Evolutionary conservation across 2,329 filamentous ascomycete species (phyloP).

Genomic region (Neofusicoccum sp.): DNA sequence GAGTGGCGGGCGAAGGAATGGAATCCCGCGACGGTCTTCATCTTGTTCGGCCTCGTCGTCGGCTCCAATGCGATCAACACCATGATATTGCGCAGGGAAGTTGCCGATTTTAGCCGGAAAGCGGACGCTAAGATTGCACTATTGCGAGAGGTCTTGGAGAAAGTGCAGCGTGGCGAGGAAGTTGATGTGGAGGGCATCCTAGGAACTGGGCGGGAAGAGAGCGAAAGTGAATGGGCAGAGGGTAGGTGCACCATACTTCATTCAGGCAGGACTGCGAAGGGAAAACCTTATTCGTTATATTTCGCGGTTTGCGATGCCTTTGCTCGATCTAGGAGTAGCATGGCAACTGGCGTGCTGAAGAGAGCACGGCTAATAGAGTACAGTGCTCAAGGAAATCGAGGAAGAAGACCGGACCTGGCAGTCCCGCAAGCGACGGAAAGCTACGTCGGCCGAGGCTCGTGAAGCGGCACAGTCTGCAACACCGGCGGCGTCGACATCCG

Average conservation of each 20-base stretch:
- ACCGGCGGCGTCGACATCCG: not conserved
- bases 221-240: constrained; percentile 87
- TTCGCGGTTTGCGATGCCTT: too few relatives aligned
- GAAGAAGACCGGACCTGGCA: constrained; percentile 60
- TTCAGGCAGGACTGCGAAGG: too few relatives aligned
- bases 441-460: constrained; percentile 7
- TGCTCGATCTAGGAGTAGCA: too few relatives aligned
- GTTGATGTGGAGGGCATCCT: constrained; percentile 84
- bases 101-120: constrained; percentile 70
- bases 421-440: constrained; percentile 41
- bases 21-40: constrained; percentile 67
- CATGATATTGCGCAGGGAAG: constrained; percentile 77
- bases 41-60: constrained; percentile 72
- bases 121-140: constrained; percentile 78
- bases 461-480: not conserved
- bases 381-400: constrained; percentile 69
- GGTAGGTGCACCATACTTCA: constrained; percentile 52
- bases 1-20: constrained; percentile 37
- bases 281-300: too few relatives aligned
- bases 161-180: constrained; percentile 69
- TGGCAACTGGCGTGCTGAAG: not conserved
- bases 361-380: constrained; percentile 24
- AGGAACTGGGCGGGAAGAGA: constrained; percentile 73
- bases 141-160: constrained; percentile 74
- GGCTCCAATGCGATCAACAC: constrained; percentile 96